phyloP scores from a whole-genome alignment of 1,284 basidiomycete genomes.

The Chalciporus sp. region DNA sequence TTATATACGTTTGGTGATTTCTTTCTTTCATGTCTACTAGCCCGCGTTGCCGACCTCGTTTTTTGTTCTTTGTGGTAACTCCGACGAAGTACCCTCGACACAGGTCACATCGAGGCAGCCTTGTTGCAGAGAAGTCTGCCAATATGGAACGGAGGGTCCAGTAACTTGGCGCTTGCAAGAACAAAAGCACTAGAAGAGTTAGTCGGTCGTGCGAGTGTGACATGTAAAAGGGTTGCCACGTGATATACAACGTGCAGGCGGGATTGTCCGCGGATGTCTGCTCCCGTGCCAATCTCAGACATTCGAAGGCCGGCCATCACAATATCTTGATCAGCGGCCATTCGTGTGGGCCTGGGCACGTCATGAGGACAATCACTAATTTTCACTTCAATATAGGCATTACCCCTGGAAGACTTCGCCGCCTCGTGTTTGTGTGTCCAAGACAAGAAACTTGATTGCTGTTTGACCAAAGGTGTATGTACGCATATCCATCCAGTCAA shows the following conservation, averaged over 20 bases:
- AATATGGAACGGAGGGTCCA: constrained; percentile 19
- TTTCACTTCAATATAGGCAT: not conserved
- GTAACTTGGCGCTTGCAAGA: constrained; percentile 18
- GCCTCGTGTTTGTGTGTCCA: not conserved
- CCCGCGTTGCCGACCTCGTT: constrained; percentile 43
- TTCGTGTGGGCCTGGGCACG: not conserved
- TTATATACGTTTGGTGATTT: constrained; percentile 35
- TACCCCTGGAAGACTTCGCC: not conserved
- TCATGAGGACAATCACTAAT: not conserved
- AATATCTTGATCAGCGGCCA: not conserved
- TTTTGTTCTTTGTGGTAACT: constrained; percentile 42
- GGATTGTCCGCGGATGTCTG: not conserved
- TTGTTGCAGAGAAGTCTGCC: constrained; percentile 30
- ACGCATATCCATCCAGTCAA: constrained; percentile 7
- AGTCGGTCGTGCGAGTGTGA: constrained; percentile 33
- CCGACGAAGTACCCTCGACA: constrained; percentile 38
- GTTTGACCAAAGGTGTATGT: constrained; percentile 6
- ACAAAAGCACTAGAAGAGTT: constrained; percentile 10
- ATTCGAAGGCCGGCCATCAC: not conserved
- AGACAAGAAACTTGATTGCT: constrained; percentile 12
- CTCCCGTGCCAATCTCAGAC: not conserved
- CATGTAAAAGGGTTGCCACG: constrained; percentile 25
- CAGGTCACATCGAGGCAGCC: constrained; percentile 38
- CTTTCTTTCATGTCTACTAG: constrained; percentile 41
- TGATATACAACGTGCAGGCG: constrained; percentile 19